Base-by-base conservation (phyloP, 148 eudicot species). In the Cornus kousa region DNA sequence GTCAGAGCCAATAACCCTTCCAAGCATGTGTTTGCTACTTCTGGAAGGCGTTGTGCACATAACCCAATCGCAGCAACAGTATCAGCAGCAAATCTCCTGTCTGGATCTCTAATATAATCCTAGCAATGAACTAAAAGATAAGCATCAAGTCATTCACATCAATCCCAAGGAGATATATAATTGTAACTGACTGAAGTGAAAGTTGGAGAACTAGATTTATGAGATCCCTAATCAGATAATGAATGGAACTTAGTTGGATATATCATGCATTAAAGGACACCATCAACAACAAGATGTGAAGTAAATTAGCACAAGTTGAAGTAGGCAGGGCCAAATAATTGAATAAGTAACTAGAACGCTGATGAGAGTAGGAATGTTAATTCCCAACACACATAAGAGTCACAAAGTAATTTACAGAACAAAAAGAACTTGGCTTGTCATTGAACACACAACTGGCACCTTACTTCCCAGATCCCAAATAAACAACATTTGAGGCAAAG, bases 31-130 rank as follows among this genome's bases (percentile, higher is more conserved):
- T 81, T 85, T 67, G 92, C 88, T 40, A 92, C 83, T 43, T 87
- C 83, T 13, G 95, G 91, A 80, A 92, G 91, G 77, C 86, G 86
- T 78, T 83, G 89, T 73, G 91, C 97, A 83, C 99, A 96, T 78
- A 92, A 85, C 75, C 98, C 99, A 82, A 96, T 92, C 2, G 99
- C 97, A 86, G 97, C 97, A 76, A 96, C 92, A 81, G 97, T 88
- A 87, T 96, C 99, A 55, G 97, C 95, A 79, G 98, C 99, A 85
- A 93, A 96, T 83, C 83, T 90, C 83, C 98, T 84, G 82, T 96
- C 97, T 39, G 97, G 97, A 91, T 96, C 98, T 91, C 88, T 92
- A 70, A 93, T 77, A 83, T 96, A 93, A 87, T 96, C 99, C 99
- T 96, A 86, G 75, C 74, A 88, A 83, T 70, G 31, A 22, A 76